Evolutionary conservation across 768 basidiomycete genomes (phyloP).

Genomic region (Cystobasidium ongulense): DNA sequence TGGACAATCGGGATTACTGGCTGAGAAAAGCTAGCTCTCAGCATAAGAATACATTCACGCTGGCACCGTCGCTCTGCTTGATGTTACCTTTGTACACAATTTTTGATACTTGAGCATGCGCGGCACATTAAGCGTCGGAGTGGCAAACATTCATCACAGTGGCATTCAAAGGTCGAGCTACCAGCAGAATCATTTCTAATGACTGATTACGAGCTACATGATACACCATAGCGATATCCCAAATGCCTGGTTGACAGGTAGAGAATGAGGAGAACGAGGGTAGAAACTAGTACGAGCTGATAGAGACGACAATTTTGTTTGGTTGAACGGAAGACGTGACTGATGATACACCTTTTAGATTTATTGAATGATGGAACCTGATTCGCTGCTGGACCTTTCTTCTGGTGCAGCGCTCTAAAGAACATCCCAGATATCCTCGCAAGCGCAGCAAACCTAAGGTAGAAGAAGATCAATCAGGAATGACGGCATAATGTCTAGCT

Average conservation of each 20-base stretch:
- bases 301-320: not conserved
- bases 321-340: not conserved
- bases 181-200: not conserved
- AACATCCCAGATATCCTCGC: slow-evolving; percentile 94
- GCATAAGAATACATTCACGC: too few species aligned
- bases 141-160: too few species aligned
- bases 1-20: too few species aligned
- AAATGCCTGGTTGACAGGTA: not conserved
- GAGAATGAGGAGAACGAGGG: not conserved
- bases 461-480: not conserved
- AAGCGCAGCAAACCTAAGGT: slow-evolving; percentile 72
- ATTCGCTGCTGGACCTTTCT: not conserved
- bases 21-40: too few species aligned
- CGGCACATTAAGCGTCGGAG: too few species aligned
- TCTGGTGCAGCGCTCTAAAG: slow-evolving; percentile 50
- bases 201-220: not conserved
- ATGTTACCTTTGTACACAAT: too few species aligned
- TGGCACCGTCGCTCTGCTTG: too few species aligned
- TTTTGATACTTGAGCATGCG: too few species aligned
- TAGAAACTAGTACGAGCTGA: not conserved
- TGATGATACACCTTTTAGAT: not conserved
- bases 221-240: not conserved
- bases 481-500: slow-evolving; percentile 15
- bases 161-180: too few species aligned
- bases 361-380: not conserved